These are phyloP conservation scores for Acanthamoeba polyphaga DNA, from an alignment of 208 protist species.

Conservation along the genomic window DNA sequence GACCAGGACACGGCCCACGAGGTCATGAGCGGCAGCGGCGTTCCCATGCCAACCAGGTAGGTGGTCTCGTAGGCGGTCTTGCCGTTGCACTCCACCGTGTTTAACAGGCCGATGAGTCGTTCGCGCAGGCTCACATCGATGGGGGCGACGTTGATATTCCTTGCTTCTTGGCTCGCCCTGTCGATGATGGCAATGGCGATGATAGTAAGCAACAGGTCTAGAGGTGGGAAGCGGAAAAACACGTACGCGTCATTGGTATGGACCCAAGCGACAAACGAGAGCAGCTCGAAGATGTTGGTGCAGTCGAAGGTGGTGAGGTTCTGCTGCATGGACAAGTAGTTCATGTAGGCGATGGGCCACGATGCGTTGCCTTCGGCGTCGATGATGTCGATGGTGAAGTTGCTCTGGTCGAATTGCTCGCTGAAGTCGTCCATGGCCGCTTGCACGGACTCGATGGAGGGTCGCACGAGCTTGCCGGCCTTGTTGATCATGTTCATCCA, in stretches of 20 bases:
- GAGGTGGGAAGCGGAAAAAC: background rate
- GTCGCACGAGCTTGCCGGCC: background rate
- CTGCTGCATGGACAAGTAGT: background rate
- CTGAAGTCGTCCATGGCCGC: conserved; percentile 17
- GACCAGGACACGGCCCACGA: conserved; percentile 13
- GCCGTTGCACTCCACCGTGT: conserved; percentile 7
- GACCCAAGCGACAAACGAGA: conserved; percentile 14
- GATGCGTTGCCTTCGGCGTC: background rate
- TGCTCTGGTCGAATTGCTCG: background rate
- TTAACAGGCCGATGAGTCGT: background rate
- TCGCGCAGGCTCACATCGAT: background rate
- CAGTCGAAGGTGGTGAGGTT: conserved; percentile 25
- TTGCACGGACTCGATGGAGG: conserved; percentile 21
- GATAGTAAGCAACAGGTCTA: no score
- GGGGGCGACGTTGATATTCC: background rate
- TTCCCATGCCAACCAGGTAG: background rate
- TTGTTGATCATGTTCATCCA: conserved; percentile 64
- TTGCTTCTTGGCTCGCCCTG: background rate
- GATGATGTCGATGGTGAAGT: conserved; percentile 58
- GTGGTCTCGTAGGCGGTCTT: background rate
- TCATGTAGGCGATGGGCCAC: conserved; percentile 35
- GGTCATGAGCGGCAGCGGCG: background rate
- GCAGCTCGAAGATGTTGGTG: conserved; percentile 9
- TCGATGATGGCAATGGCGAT: background rate
- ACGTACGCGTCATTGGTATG: conserved; percentile 26